phyloP scores from a whole-genome alignment of 2,329 filamentous ascomycete species.

The Exophiala xenobiotica region DNA sequence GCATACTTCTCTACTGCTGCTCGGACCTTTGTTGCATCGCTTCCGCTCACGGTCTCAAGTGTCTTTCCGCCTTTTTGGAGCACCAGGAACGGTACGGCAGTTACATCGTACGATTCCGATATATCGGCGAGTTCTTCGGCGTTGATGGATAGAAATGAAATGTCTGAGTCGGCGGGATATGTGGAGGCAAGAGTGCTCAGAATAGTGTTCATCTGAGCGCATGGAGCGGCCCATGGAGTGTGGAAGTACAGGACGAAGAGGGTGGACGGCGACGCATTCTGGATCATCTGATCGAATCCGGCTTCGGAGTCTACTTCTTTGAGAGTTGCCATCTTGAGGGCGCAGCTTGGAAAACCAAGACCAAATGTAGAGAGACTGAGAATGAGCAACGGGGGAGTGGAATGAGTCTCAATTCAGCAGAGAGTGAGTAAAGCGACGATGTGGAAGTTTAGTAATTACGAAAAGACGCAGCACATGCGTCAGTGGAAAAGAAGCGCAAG shows the following conservation, averaged over 20 bases:
- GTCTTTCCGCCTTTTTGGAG: constrained; percentile 73
- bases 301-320: constrained; percentile 71
- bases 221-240: constrained; percentile 93
- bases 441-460: constrained; percentile 7
- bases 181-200: constrained; percentile 81
- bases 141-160: constrained; percentile 86
- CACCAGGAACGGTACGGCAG: constrained; percentile 88
- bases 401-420: neutral
- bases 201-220: constrained; percentile 88
- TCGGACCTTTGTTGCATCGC: constrained; percentile 81
- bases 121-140: constrained; percentile 92
- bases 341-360: neutral
- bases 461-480: constrained; percentile 1
- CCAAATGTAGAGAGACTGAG: neutral
- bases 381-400: constrained; percentile 1
- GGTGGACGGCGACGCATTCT: constrained; percentile 64
- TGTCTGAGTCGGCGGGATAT: constrained; percentile 68
- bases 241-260: constrained; percentile 91
- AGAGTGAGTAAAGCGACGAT: neutral
- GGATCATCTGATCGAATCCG: constrained; percentile 69
- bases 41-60: constrained; percentile 83
- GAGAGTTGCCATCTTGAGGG: constrained; percentile 66
- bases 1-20: constrained; percentile 82
- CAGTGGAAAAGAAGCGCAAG: neutral
- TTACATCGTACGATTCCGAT: constrained; percentile 89